Conservation (phyloP, 192 early-diverging fungal genomes). For the Coemansia aciculifera region DNA sequence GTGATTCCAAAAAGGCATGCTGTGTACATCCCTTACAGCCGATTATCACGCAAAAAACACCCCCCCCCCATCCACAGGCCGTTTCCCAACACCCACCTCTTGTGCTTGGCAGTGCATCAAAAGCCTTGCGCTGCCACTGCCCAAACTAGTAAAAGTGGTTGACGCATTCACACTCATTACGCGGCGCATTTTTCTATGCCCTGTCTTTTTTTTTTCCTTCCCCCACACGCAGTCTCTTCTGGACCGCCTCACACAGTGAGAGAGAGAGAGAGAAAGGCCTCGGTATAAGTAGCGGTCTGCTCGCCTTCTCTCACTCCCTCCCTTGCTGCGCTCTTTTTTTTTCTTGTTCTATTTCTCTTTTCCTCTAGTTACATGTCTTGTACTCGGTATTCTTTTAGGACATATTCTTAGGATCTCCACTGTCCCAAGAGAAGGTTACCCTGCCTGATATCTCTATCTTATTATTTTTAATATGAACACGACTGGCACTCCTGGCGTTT, state of each 20-base stretch:
- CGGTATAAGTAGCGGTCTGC: not conserved
- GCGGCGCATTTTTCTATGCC: not conserved
- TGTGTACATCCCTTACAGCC: not conserved
- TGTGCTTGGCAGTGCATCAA: not conserved
- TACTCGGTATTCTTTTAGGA: not conserved
- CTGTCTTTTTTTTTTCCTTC: not conserved
- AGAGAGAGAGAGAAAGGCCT: not conserved
- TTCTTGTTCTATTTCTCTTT: not conserved
- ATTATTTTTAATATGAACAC: conserved; percentile 17
- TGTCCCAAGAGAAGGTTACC: not conserved
- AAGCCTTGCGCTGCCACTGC: no score
- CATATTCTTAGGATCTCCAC: not conserved
- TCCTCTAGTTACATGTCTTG: not conserved
- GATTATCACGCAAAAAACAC: not conserved
- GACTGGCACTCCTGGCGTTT: conserved; percentile 23
- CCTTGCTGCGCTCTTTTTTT: not conserved
- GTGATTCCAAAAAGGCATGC: not conserved
- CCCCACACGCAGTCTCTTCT: not conserved
- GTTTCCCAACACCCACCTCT: not conserved
- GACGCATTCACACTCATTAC: not conserved
- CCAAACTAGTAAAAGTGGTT: not conserved
- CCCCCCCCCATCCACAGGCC: not conserved
- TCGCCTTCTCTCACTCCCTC: not conserved
- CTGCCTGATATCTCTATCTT: not conserved
- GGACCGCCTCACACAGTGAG: not conserved